A percentile compares a stretch with the other conserved stretches of the same genome.
Evolutionary conservation across 495 filamentous ascomycete species (phyloP).

Genomic region (Xylaria acuta): DNA sequence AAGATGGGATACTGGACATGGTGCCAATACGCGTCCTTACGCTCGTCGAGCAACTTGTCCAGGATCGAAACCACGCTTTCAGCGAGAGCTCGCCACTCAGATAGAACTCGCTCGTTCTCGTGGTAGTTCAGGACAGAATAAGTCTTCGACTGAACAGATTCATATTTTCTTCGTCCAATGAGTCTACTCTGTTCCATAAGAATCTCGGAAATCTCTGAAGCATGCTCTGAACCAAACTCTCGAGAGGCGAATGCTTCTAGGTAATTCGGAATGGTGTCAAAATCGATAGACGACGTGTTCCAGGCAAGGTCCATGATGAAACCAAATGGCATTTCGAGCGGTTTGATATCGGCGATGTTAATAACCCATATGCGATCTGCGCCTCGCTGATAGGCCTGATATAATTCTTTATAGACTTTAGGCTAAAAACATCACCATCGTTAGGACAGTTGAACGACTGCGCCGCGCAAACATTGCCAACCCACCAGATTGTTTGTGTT

Average conservation of each 20-base stretch:
- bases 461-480: not conserved
- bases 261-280: constrained; percentile 30
- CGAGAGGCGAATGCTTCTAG: constrained; percentile 40
- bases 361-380: constrained; percentile 68
- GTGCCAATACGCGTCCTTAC: constrained; percentile 64
- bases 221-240: constrained; percentile 55
- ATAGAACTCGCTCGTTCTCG: constrained; percentile 64
- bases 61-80: constrained; percentile 56
- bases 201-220: constrained; percentile 52
- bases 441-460: not conserved
- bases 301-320: constrained; percentile 63
- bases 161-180: constrained; percentile 64
- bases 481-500: constrained; percentile 65
- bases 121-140: constrained; percentile 67
- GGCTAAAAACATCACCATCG: constrained; percentile 42
- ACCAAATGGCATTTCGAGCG: constrained; percentile 44
- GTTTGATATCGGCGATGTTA: constrained; percentile 72
- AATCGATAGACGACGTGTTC: constrained; percentile 53
- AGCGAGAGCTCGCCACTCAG: constrained; percentile 60
- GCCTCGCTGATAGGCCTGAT: constrained; percentile 60
- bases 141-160: constrained; percentile 58
- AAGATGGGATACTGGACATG: constrained; percentile 66
- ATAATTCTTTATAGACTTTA: constrained; percentile 59
- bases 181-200: constrained; percentile 64
- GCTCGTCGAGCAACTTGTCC: constrained; percentile 44